Evolutionary conservation across 768 basidiomycete genomes (phyloP), one percentile per base, ranked within the genome.

Genomic region (Gloeopeniophorella convolvens): DNA sequence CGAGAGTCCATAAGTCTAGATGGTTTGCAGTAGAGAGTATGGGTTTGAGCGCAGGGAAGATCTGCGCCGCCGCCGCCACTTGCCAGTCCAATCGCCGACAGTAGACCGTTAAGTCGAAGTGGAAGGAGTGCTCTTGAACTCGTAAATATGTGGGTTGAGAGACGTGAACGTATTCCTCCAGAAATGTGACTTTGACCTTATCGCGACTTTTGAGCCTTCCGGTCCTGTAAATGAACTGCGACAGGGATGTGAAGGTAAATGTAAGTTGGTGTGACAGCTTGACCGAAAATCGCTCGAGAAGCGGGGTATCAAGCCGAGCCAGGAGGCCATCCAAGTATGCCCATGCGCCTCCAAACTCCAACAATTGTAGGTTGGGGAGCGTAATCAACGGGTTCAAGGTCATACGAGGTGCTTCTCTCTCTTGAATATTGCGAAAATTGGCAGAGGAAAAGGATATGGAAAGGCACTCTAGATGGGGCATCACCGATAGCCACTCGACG

Each of bases 281-380:
- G 11, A 41, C 12, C n/a, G 3, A 7, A 11, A 52, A 24, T 12
- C 5, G 9, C 6, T 18, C 27, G 15, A 45, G 37, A 28, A 33
- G 5, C 8, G 50, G 50, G 5, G 18, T 16, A 3, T 9, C 28
- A 9, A 51, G 39, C 5, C 23, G 43, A 13, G 43, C 13, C 6
- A 45, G 3, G 13, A 51, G 37, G 37, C 20, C 30, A 11, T 51
- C 50, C 20, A 51, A 20, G 28, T 45, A 39, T 11, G 43, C 18
- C 2, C 18, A 10, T 1, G 28, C 7, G 5, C 50, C 50, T 6
- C 15, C 23, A 18, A 44, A 45, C 10, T 9, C 10, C 20, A 51
- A 20, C 12, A 13, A 11, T 12, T 21, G 32, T 13, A 51, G 44
- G 7, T n/a, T 11, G 16, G 43, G 50, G 28, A 45, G 24, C 21